Percentiles rank a stretch among this genome's conserved stretches.
Evolutionary conservation across 129 eudicot genomes (phyloP).

Genomic region (Helianthus tuberosus): DNA sequence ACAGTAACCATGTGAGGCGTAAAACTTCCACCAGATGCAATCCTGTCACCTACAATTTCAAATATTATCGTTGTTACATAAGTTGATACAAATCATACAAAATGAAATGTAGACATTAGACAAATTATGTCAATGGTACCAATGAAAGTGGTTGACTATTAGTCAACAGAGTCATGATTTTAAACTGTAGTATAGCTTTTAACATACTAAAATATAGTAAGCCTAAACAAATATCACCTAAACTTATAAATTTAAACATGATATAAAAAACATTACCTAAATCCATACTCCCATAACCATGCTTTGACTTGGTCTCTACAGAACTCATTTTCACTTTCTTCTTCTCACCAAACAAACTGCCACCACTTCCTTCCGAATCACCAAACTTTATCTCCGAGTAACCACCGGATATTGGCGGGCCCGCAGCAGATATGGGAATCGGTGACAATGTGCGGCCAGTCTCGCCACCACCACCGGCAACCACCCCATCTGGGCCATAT

Average conservation of each 20-base stretch:
- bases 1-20: slow-evolving; percentile 74
- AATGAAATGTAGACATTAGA: not conserved
- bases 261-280: slow-evolving; percentile 43
- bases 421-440: slow-evolving; percentile 53
- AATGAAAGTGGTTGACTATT: not conserved
- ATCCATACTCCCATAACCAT: slow-evolving; percentile 40
- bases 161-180: slow-evolving; percentile 1
- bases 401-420: slow-evolving; percentile 36
- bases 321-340: slow-evolving; percentile 36
- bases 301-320: slow-evolving; percentile 35
- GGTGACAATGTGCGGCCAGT: slow-evolving; percentile 43
- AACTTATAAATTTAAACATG: not conserved
- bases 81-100: not conserved
- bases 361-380: slow-evolving; percentile 46
- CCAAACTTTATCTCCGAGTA: slow-evolving; percentile 37
- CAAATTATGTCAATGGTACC: not conserved
- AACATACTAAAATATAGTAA: not conserved
- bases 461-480: slow-evolving; percentile 22
- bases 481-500: slow-evolving; percentile 58
- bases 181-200: not conserved
- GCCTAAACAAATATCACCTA: not conserved
- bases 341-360: slow-evolving; percentile 36
- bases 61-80: not conserved
- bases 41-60: slow-evolving; percentile 47
- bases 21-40: slow-evolving; percentile 69